Percentiles rank a stretch among this genome's conserved stretches.
Evolutionary conservation across 495 filamentous ascomycete species (phyloP).

Genomic region (Neurospora sp.): DNA sequence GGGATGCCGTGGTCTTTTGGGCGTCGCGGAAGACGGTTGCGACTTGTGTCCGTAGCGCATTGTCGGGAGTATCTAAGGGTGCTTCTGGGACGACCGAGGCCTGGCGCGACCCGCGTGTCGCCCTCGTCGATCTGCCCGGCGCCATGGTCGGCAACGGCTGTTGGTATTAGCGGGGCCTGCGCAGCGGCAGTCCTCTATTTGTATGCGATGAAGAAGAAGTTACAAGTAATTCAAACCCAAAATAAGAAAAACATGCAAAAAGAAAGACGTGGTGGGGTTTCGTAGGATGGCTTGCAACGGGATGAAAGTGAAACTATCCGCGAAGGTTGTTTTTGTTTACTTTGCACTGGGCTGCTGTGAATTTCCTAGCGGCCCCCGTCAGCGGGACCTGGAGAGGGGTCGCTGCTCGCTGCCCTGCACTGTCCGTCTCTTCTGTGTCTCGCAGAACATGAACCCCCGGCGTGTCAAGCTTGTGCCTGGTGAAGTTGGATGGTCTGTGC

Average conservation of each 20-base stretch:
- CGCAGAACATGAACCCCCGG: neutral
- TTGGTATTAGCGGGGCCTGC: neutral
- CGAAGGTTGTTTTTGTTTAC: neutral
- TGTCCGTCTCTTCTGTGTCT: neutral
- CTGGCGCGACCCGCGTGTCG: conserved; percentile 50
- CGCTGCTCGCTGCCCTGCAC: neutral
- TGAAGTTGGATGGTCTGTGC: conserved; percentile 1
- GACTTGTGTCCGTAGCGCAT: conserved; percentile 63
- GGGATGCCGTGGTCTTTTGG: conserved; percentile 76
- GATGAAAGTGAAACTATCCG: neutral
- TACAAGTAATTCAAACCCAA: neutral
- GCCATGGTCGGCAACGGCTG: conserved; percentile 11
- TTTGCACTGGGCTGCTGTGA: neutral
- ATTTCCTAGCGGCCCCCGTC: neutral
- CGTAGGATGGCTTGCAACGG: neutral
- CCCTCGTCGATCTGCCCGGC: conserved; percentile 37
- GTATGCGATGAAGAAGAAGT: neutral
- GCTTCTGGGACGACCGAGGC: conserved; percentile 50
- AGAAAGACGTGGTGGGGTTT: neutral
- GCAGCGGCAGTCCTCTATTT: neutral
- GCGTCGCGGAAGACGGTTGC: conserved; percentile 77
- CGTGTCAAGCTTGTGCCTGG: neutral
- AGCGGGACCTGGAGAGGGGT: neutral
- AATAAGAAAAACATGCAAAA: neutral
- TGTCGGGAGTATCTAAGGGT: conserved; percentile 63